Base-by-base conservation (phyloP, 192 early-diverging fungal genomes). In the Cetraspora pellucida region DNA sequence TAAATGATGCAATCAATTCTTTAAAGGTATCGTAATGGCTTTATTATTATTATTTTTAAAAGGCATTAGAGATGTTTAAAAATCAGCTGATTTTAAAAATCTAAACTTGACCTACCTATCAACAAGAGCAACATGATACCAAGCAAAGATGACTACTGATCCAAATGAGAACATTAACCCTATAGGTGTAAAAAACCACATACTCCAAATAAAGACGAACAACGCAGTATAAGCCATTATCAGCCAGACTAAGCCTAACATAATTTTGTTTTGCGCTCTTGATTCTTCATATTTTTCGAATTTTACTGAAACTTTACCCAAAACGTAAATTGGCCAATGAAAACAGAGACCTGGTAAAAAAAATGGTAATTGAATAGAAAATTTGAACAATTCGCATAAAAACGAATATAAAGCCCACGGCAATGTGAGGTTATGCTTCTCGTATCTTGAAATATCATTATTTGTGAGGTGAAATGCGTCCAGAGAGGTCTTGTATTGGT, bases 251-350 rank as follows among this genome's bases (percentile, higher is more conserved):
- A 83, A 45, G 0, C 84, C 84, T 49, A 82, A 79, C 17, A 83
- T 77, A 21, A 85, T 85, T 65, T 85, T 85, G 71, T 83, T 81
- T 57, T 85, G 84, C 27, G 84, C 84, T 37, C 78, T 81, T 0
- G 78, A 80, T 67, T 85, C 84, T 55, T 84, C 82, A 49, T 82
- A 85, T 13, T 79, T 82, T 57, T 83, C 82, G 65, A 52, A 80
- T 50, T 72, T 81, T 2, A 76, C 84, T 25, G 82, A 81, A 63
- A 70, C 57, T 59, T 79, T 80, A 28, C 82, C 84, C 64, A 81
- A 74, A 25, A 85, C 44, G 49, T 85, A 85, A 10, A 85, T 70
- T 23, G 84, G 84, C 46, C 81, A 70, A 71, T 85, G 84, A 0
- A 78, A 82, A 16, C 80, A 25, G 1, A 85, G 60, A 2, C 84